Base-by-base conservation (phyloP, 1,284 basidiomycete species). In the Sparassis latifolia region DNA sequence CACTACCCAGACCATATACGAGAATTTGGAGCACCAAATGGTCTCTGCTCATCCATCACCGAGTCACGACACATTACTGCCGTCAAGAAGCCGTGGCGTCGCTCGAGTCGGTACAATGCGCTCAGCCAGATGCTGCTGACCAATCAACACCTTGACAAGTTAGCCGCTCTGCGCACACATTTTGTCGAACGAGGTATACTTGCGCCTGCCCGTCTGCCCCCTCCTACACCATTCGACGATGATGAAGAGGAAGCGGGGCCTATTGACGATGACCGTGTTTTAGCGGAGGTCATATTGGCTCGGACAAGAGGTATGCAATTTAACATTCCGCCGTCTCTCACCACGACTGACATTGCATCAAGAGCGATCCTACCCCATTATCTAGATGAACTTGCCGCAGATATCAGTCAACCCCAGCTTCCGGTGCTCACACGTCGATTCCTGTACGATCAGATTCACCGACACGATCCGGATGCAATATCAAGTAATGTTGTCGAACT, bases 51-150 rank as follows among this genome's bases (percentile, higher is more conserved):
- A 2, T 63, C 59, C 0, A 62, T 63, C 20, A 64, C 56, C 2
- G 62, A 64, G 48, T 49, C 55, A 2, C 58, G 56, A 39, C 62
- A 64, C 40, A 64, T 63, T 37, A 51, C 38, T 2, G 61, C 60
- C 0, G 60, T 62, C 45, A 64, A 64, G 48, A 42, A 57, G 28
- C 62, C 62, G 0, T 65, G 58, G 57, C 54, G 58, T 1, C 51
- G 53, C 1, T 61, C 59, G 0, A 65, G 48, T 31, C 48, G 50
- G 3, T 49, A 52, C 33, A 41, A 62, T 3, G 50, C 59, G 0
- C 56, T 64, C 3, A 52, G 52, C 3, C 62, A 64, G 37, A 63
- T 65, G 47, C 45, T 65, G 1, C 44, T 52, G 2, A 61, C 50
- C 9, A 64, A 63, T 32, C 52, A 58, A 27, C 40, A 58, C 0